phyloP scores from a whole-genome alignment of 495 filamentous ascomycete genomes.

The Hypoxylon rickii region DNA sequence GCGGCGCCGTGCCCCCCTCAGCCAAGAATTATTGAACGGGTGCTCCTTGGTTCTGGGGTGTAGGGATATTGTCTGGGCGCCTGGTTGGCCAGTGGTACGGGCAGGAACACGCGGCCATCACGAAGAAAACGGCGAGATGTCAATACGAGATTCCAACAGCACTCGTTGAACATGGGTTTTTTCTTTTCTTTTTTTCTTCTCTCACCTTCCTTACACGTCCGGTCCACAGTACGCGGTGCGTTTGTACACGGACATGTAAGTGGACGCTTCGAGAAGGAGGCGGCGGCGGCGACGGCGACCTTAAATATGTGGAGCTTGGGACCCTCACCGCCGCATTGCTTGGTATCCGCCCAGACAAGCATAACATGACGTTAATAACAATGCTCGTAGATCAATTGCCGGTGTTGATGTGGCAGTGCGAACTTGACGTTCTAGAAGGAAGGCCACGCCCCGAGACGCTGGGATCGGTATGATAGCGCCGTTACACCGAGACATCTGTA shows the following conservation, averaged over 20 bases:
- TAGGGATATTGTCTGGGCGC: constrained; percentile 15
- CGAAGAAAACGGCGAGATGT: not conserved
- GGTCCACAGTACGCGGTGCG: not conserved
- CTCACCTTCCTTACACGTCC: too few species aligned
- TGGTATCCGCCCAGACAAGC: too few species aligned
- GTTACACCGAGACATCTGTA: constrained; percentile 9
- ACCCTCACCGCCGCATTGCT: too few species aligned
- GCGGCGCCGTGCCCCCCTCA: not conserved
- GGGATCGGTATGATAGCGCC: not conserved
- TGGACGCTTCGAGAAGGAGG: not conserved
- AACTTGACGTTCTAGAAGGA: not conserved
- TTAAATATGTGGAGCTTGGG: not conserved
- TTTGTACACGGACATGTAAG: not conserved
- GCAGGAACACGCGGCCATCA: constrained; percentile 13
- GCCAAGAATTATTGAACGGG: not conserved
- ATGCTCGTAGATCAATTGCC: too few species aligned
- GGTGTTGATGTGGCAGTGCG: not conserved
- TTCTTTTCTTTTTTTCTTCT: too few species aligned
- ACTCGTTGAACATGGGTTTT: not conserved
- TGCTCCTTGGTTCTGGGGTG: not conserved
- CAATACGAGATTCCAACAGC: constrained; percentile 15
- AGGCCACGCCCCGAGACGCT: not conserved
- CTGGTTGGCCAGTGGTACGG: not conserved
- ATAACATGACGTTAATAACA: too few species aligned
- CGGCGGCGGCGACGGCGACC: not conserved